Conservation (phyloP, 345 rosid species). For the Gossypium stocksii region DNA sequence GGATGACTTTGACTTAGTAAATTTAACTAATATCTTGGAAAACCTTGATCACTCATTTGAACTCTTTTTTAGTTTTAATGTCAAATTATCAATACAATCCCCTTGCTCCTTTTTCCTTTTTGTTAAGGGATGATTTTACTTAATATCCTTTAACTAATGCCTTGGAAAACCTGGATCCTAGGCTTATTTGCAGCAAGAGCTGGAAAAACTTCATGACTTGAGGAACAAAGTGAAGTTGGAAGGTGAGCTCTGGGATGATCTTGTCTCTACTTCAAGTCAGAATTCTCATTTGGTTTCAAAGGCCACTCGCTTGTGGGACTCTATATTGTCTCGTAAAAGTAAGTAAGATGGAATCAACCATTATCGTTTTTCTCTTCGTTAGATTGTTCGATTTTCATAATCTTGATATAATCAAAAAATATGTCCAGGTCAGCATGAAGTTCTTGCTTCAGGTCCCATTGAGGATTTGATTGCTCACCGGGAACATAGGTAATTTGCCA, state of each 20-base stretch:
- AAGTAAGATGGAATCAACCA: constrained; percentile 15
- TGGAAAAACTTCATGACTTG: constrained; percentile 89
- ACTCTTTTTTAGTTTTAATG: not conserved
- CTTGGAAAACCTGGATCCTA: constrained; percentile 37
- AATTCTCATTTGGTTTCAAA: constrained; percentile 93
- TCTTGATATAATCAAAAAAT: not conserved
- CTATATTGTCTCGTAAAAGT: constrained; percentile 90
- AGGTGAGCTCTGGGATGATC: constrained; percentile 98
- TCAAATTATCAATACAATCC: not conserved
- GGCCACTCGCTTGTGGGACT: constrained; percentile 92
- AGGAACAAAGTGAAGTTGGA: constrained; percentile 96
- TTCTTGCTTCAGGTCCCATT: constrained; percentile 98
- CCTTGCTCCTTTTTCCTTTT: not conserved
- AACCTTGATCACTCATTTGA: not conserved
- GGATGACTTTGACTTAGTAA: not conserved
- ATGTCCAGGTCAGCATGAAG: constrained; percentile 86
- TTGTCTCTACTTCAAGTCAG: constrained; percentile 90
- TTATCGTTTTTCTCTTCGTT: not conserved
- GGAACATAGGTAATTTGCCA: constrained; percentile 77
- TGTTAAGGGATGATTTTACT: not conserved
- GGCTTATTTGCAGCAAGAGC: constrained; percentile 99
- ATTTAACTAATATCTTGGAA: not conserved
- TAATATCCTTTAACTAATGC: constrained; percentile 9
- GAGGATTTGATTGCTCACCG: constrained; percentile 98
- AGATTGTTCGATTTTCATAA: not conserved